Evolutionary conservation across 176 grass and related monocot species (phyloP).

Genomic region (Secale cereale): DNA sequence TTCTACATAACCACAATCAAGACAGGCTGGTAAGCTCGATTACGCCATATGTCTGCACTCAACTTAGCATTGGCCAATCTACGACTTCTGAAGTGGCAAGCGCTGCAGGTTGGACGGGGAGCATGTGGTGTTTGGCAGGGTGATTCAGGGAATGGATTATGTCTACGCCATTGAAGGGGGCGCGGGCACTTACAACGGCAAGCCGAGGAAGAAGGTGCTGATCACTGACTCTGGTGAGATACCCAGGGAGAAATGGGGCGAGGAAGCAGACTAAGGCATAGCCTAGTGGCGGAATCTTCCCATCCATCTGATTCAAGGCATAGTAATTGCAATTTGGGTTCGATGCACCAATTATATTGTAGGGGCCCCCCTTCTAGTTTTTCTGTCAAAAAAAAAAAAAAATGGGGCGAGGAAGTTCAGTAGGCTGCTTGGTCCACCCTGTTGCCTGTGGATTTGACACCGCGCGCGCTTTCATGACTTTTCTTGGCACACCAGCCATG

Average conservation of each 20-base stretch:
- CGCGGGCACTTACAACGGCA: constrained; percentile 89
- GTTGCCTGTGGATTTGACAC: not conserved
- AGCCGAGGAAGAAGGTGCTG: constrained; percentile 78
- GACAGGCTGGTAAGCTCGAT: constrained; percentile 66
- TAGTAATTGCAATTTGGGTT: too few species aligned
- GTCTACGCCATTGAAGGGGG: constrained; percentile 91
- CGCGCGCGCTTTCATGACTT: not conserved
- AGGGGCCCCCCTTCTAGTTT: too few species aligned
- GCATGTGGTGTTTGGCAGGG: constrained; percentile 86
- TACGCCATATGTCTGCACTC: not conserved
- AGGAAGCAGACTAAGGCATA: not conserved
- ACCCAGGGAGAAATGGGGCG: constrained; percentile 72
- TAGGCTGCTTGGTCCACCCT: constrained; percentile 1
- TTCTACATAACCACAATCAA: constrained; percentile 99
- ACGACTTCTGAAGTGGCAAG: not conserved
- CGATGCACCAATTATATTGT: too few species aligned
- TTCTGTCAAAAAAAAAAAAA: not conserved
- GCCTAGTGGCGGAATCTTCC: too few species aligned
- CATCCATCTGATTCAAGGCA: too few species aligned
- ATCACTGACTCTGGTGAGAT: constrained; percentile 81
- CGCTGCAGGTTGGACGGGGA: constrained; percentile 83
- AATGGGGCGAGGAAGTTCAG: constrained; percentile 50
- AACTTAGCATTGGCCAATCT: not conserved
- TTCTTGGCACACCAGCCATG: not conserved
- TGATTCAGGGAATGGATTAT: constrained; percentile 89